Base-by-base conservation (phyloP, 2,329 filamentous ascomycete species). In the Byssothecium circinans region DNA sequence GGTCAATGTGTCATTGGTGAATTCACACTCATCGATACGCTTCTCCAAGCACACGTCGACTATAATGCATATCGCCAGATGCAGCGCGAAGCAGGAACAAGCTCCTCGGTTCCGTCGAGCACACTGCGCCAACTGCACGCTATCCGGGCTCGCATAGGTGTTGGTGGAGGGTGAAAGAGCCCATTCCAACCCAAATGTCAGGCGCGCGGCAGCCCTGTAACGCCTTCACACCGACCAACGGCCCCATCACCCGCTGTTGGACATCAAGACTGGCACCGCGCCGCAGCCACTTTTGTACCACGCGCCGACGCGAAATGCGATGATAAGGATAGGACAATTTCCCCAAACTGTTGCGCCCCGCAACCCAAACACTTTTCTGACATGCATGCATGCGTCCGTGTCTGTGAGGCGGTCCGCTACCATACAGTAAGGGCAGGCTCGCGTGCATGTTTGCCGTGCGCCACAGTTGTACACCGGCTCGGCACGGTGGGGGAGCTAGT, bases 1-100 rank as follows among this genome's bases (percentile, higher is more conserved):
- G 76, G 76, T 11, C 74, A 78, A 52, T 74, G 74, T 46, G 64
- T 77, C 11, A 64, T 78, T 47, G 74, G 70, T 2, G 72, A 77
- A 47, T 66, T 78, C 41, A 64, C 72, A 41, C 46, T 77, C 20
- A 51, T 68, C 42, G 67, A 72, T 47, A 74, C 74, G 1, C 54
- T 76, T 25, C 63, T 69, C 7, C 70, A 75, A 30, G 73, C 77
- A 46, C 68, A 75, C 50, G 56, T 60, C 47, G 61, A 71, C 40
- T 73, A 71, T 49, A 57, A 67, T 39, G 65, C 62, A 7, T 66
- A 62, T 50, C 63, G 64, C 29, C 50, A 62, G 42, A 64, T 55
- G 52, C 64, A 49, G 47, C 44, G 60, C 20, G 64, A 68, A 20
- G 54, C 52, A 42, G 57, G 58, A 30, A 52, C 60, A 14, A 58